phyloP scores from a whole-genome alignment of 495 filamentous ascomycete genomes.

The Hypoxylon fuscum region DNA sequence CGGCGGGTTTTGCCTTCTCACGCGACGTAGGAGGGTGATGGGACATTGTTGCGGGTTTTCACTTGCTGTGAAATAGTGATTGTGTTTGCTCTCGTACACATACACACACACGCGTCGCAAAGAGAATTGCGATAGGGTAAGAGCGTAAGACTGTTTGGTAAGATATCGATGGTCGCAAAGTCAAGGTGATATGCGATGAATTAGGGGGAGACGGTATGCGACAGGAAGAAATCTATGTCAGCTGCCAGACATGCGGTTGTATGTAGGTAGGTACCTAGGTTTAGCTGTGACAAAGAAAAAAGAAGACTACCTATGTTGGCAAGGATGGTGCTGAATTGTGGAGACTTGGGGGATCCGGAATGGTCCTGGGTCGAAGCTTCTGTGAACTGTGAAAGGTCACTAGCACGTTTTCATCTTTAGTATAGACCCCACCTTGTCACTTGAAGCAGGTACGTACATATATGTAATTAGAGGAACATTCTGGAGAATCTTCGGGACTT shows the following conservation, averaged over 20 bases:
- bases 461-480: too few relatives aligned
- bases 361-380: not conserved
- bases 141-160: not conserved
- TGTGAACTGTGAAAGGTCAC: not conserved
- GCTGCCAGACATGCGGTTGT: constrained; percentile 35
- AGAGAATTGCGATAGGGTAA: not conserved
- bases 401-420: not conserved
- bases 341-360: constrained; percentile 7
- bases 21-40: constrained; percentile 67
- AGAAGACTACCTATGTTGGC: not conserved
- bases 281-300: not conserved
- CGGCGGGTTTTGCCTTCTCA: constrained; percentile 73
- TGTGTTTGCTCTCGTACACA: too few relatives aligned
- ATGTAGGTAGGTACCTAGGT: too few relatives aligned
- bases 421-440: too few relatives aligned
- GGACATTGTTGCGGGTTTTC: constrained; percentile 28
- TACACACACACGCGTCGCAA: not conserved
- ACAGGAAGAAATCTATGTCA: constrained; percentile 19
- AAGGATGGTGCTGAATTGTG: constrained; percentile 13
- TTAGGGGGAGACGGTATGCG: constrained; percentile 14
- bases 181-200: not conserved
- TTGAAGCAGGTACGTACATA: too few relatives aligned
- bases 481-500: not conserved
- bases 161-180: constrained; percentile 13
- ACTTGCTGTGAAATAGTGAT: not conserved